A percentile compares a stretch with the other conserved stretches of the same genome.
Evolutionary conservation across 1,284 basidiomycete species (phyloP).

Genomic region (Veloporphyrellus conicus): DNA sequence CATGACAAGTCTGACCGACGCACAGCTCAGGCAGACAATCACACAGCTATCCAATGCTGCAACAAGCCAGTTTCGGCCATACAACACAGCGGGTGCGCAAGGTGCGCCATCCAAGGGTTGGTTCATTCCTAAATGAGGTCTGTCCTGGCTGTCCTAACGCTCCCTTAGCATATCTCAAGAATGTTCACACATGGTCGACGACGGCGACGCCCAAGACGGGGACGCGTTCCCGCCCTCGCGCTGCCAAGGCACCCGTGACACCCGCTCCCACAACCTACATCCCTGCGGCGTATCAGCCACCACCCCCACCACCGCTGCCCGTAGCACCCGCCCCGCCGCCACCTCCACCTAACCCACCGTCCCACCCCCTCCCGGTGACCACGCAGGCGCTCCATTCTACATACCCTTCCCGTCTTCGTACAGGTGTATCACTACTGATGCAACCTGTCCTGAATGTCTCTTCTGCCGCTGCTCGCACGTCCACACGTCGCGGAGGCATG

Average conservation of each 20-base stretch:
- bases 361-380: conserved; percentile 52
- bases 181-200: conserved; percentile 59
- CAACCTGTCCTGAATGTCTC: conserved; percentile 71
- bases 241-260: conserved; percentile 33
- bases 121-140: background rate
- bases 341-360: conserved; percentile 42
- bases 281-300: conserved; percentile 32
- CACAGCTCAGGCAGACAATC: conserved; percentile 56
- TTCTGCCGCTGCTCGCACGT: conserved; percentile 40
- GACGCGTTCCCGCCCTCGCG: conserved; percentile 32
- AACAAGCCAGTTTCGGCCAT: conserved; percentile 38
- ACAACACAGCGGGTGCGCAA: conserved; percentile 42
- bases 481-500: conserved; percentile 57
- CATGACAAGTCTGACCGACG: conserved; percentile 47
- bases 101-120: conserved; percentile 43
- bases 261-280: conserved; percentile 33
- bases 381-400: conserved; percentile 79
- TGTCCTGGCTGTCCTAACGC: conserved; percentile 8
- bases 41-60: conserved; percentile 45
- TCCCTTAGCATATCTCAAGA: conserved; percentile 54
- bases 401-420: conserved; percentile 89
- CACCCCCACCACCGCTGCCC: conserved; percentile 17
- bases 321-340: conserved; percentile 21
- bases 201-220: conserved; percentile 24
- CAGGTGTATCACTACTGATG: conserved; percentile 84